Conservation (phyloP, 768 basidiomycete species). For the Leccinum uliginosum region DNA sequence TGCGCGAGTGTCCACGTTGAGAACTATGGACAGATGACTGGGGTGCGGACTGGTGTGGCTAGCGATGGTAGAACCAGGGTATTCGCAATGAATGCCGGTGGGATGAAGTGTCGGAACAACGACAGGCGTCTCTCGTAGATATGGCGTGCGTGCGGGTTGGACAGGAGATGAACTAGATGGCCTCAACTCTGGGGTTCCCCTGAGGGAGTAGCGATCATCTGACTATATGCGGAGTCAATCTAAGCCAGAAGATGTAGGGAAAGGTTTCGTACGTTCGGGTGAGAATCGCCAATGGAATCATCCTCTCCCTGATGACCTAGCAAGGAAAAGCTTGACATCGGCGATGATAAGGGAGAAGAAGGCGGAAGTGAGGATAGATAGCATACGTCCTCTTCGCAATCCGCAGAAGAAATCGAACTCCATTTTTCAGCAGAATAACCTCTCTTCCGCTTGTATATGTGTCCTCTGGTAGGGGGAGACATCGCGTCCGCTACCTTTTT, state of each 20-base stretch:
- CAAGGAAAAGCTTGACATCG: constrained; percentile 35
- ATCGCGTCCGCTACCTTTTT: constrained; percentile 7
- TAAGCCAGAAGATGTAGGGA: background rate
- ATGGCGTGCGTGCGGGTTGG: constrained; percentile 3
- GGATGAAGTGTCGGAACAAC: background rate
- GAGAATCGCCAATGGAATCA: constrained; percentile 8
- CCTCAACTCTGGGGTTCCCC: constrained; percentile 12
- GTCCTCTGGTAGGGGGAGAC: constrained; percentile 1
- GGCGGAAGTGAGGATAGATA: constrained; percentile 30
- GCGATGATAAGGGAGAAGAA: constrained; percentile 44
- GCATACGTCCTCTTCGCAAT: constrained; percentile 16
- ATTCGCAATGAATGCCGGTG: background rate
- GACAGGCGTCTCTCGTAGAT: background rate
- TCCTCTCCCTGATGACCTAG: constrained; percentile 24
- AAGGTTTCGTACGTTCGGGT: constrained; percentile 28
- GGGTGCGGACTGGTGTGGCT: background rate
- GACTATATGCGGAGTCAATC: constrained; percentile 12
- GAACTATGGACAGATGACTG: background rate
- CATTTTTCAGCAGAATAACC: constrained; percentile 1
- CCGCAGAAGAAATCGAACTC: background rate
- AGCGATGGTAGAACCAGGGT: background rate
- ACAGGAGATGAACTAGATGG: constrained; percentile 7
- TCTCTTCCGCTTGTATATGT: background rate
- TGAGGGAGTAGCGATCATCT: constrained; percentile 1
- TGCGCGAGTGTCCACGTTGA: background rate